Conservation (phyloP, 2,329 filamentous ascomycete genomes). For the Penicillium capsulatum region DNA sequence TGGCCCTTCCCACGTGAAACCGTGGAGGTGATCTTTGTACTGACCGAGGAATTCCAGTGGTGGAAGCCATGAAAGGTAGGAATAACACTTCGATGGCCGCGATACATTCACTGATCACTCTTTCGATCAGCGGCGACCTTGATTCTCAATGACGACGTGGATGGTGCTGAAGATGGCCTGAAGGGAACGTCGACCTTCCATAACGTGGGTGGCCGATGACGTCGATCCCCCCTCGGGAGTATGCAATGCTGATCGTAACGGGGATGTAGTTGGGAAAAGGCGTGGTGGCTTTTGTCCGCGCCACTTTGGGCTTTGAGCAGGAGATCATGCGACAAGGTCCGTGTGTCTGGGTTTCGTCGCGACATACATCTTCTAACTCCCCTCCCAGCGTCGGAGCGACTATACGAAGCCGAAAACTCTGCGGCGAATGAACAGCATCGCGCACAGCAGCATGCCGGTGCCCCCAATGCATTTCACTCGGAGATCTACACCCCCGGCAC, state of each 20-base stretch:
- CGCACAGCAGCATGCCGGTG: conserved; percentile 60
- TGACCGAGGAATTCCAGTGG: conserved; percentile 31
- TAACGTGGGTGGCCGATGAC: conserved; percentile 47
- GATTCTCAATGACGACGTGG: conserved; percentile 88
- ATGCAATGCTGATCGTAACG: background rate
- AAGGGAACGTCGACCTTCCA: conserved; percentile 82
- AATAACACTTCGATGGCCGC: background rate
- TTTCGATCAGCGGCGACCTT: conserved; percentile 55
- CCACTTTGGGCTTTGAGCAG: conserved; percentile 86
- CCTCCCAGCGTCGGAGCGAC: conserved; percentile 59
- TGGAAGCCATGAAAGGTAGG: conserved; percentile 44
- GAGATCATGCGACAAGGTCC: conserved; percentile 74
- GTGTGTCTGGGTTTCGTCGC: conserved; percentile 8
- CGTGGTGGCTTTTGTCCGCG: conserved; percentile 77
- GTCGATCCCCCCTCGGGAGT: conserved; percentile 1
- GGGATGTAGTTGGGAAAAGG: conserved; percentile 65
- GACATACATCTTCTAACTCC: conserved; percentile 5
- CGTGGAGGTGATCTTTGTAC: conserved; percentile 2
- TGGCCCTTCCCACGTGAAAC: background rate
- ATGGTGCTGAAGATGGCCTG: conserved; percentile 70
- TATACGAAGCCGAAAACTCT: conserved; percentile 70
- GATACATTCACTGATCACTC: conserved; percentile 3
- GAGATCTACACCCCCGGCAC: conserved; percentile 75
- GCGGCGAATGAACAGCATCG: conserved; percentile 73
- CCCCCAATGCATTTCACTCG: conserved; percentile 51